Conservation (phyloP, 1,139 yeast species). For the Magnusiomyces tetraspermus region DNA sequence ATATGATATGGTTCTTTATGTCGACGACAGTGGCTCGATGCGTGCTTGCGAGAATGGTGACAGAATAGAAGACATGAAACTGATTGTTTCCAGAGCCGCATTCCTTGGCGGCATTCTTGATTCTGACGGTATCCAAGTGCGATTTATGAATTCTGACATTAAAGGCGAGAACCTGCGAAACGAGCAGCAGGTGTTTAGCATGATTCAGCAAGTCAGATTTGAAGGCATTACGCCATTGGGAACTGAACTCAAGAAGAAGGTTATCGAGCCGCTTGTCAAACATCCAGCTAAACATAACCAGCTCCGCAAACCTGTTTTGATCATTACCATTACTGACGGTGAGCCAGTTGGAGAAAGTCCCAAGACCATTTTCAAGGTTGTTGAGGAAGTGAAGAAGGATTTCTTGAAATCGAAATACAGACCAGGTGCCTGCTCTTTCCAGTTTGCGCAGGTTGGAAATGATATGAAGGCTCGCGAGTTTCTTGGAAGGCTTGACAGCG, state of each 20-base stretch:
- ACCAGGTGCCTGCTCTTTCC: conserved; percentile 28
- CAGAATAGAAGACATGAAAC: conserved; percentile 29
- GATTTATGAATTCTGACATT: conserved; percentile 26
- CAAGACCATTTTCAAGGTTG: conserved; percentile 22
- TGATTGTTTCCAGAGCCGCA: conserved; percentile 25
- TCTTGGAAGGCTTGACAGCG: conserved; percentile 25
- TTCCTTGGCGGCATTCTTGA: conserved; percentile 28
- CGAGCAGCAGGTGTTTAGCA: conserved; percentile 23
- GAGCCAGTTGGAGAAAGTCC: conserved; percentile 28
- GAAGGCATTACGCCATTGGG: conserved; percentile 30
- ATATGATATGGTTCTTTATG: conserved; percentile 27
- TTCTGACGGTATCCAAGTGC: conserved; percentile 27
- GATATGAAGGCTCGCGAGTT: conserved; percentile 29
- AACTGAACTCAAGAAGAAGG: conserved; percentile 23
- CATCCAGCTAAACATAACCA: conserved; percentile 22
- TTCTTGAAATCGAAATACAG: conserved; percentile 23
- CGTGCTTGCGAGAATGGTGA: conserved; percentile 30
- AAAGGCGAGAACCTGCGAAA: conserved; percentile 24
- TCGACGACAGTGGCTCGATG: conserved; percentile 32
- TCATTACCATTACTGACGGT: conserved; percentile 29
- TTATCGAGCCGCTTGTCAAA: conserved; percentile 26
- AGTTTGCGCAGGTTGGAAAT: conserved; percentile 30
- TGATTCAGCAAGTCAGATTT: conserved; percentile 23
- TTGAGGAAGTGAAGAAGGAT: conserved; percentile 23
- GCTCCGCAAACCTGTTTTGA: conserved; percentile 26